Conservation (phyloP, 1,284 basidiomycete species). For the Malassezia japonica region DNA sequence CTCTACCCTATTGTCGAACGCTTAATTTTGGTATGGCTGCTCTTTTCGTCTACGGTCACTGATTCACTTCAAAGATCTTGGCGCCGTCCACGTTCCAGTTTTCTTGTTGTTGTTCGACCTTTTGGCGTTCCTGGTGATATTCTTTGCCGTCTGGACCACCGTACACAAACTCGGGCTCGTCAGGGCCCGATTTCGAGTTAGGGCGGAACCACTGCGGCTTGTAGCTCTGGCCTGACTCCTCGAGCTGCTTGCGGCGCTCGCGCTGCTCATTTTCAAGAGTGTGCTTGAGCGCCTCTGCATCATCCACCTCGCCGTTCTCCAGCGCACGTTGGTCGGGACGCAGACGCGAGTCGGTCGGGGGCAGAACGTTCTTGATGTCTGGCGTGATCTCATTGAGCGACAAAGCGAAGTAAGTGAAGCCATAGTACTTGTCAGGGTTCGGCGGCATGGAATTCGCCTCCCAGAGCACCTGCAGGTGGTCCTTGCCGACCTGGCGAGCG, state of each 20-base stretch:
- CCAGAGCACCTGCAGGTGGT: constrained; percentile 43
- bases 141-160: constrained; percentile 30
- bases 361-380: constrained; percentile 61
- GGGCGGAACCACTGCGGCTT: constrained; percentile 35
- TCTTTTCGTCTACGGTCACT: too few species aligned
- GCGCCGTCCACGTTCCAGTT: constrained; percentile 2
- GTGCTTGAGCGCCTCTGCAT: constrained; percentile 67
- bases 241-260: constrained; percentile 48
- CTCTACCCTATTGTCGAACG: too few species aligned
- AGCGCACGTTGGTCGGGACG: constrained; percentile 77
- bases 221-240: constrained; percentile 30
- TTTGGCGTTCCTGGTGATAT: constrained; percentile 20
- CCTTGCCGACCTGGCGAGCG: constrained; percentile 30
- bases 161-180: constrained; percentile 32
- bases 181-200: constrained; percentile 8
- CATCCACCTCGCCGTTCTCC: constrained; percentile 68
- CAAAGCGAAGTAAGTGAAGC: constrained; percentile 48
- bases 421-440: constrained; percentile 40
- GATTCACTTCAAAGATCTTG: neutral
- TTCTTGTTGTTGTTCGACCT: neutral
- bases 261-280: constrained; percentile 59
- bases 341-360: constrained; percentile 73
- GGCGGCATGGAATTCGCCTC: constrained; percentile 40
- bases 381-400: constrained; percentile 41
- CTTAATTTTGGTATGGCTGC: too few species aligned